phyloP scores from a whole-genome alignment of 176 grass and related monocot genomes.

The Avena sativa region DNA sequence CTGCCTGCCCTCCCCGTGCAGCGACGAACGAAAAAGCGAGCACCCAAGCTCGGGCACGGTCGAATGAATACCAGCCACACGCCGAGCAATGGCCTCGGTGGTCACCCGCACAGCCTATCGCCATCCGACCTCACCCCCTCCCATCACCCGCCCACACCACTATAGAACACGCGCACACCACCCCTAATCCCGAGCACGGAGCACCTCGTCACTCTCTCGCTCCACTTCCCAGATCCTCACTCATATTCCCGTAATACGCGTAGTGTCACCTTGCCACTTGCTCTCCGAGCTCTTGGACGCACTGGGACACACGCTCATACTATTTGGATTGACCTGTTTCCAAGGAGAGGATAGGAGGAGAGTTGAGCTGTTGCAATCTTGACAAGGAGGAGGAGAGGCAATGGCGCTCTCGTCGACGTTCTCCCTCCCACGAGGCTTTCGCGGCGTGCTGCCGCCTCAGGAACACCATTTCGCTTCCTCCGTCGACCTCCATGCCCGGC shows the following conservation, averaged over 20 bases:
- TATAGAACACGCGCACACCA: constrained; percentile 20
- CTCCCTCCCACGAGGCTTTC: constrained; percentile 53
- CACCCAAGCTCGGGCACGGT: constrained; percentile 12
- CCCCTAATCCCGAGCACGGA: not conserved
- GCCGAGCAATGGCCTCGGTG: constrained; percentile 32
- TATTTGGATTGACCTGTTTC: constrained; percentile 14
- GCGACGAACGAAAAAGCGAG: constrained; percentile 9
- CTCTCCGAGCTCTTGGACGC: constrained; percentile 1
- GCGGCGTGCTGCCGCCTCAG: constrained; percentile 44
- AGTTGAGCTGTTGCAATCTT: constrained; percentile 4
- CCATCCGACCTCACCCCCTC: constrained; percentile 29
- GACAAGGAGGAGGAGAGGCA: constrained; percentile 31
- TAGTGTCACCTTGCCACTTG: constrained; percentile 21
- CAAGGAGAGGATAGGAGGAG: constrained; percentile 13
- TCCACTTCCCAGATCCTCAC: not conserved
- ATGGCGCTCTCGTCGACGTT: constrained; percentile 77
- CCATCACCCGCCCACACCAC: constrained; percentile 13
- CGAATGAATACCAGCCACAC: constrained; percentile 64
- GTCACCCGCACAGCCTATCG: constrained; percentile 24
- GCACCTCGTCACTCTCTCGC: not conserved
- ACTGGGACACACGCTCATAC: not conserved
- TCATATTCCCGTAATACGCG: not conserved
- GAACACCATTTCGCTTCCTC: constrained; percentile 50
- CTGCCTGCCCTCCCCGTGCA: not conserved
- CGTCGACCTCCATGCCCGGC: constrained; percentile 47